A percentile compares a stretch with the other conserved stretches of the same genome.
Evolutionary conservation across 2,329 filamentous ascomycete genomes (phyloP).

Genomic region (Tricladium varicosporioides): DNA sequence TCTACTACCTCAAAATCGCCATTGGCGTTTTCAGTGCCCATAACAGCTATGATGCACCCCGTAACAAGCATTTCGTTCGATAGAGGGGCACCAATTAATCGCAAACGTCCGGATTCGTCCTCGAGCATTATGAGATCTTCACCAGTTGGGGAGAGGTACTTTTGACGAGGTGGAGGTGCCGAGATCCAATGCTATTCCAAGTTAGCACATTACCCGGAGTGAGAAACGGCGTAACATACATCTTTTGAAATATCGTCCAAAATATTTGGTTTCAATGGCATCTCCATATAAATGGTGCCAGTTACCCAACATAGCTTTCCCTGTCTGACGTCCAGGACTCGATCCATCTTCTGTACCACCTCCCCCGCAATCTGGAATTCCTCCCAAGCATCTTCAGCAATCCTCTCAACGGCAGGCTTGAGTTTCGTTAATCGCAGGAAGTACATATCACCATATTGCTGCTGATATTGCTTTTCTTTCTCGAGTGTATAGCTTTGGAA

Average conservation of each 20-base stretch:
- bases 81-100: conserved; percentile 70
- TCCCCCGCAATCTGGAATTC: conserved; percentile 77
- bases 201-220: background rate
- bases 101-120: conserved; percentile 88
- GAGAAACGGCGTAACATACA: conserved; percentile 48
- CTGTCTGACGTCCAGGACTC: conserved; percentile 93
- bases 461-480: conserved; percentile 74
- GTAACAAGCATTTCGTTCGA: conserved; percentile 75
- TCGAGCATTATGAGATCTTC: conserved; percentile 79
- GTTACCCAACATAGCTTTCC: conserved; percentile 94
- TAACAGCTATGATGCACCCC: conserved; percentile 87
- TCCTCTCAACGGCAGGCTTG: conserved; percentile 75
- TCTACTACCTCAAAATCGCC: conserved; percentile 93
- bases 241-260: conserved; percentile 93
- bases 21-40: conserved; percentile 89
- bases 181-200: conserved; percentile 75
- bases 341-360: conserved; percentile 70
- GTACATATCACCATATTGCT: conserved; percentile 98
- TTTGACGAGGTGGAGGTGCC: conserved; percentile 72
- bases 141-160: conserved; percentile 65
- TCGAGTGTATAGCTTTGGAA: conserved; percentile 73
- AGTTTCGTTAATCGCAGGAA: conserved; percentile 86
- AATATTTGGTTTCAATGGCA: conserved; percentile 94
- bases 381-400: conserved; percentile 74
- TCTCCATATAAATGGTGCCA: conserved; percentile 95